Conservation (phyloP, 1,284 basidiomycete genomes). For the Rugosomyces carneus region DNA sequence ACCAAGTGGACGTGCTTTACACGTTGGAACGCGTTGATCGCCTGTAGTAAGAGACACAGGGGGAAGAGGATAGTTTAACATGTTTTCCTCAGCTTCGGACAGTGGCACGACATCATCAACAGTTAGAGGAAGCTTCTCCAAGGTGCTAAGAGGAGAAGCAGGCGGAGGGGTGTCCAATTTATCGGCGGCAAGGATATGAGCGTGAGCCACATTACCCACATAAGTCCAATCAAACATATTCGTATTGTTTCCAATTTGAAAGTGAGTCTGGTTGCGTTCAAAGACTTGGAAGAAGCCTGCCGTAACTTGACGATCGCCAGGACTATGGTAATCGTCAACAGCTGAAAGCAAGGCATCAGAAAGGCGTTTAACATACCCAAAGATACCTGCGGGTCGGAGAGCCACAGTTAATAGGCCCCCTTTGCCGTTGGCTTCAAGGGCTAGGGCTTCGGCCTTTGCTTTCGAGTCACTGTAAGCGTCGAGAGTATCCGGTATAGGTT, state of each 20-base stretch:
- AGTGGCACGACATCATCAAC: constrained; percentile 33
- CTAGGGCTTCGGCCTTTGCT: constrained; percentile 80
- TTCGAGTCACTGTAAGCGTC: constrained; percentile 98
- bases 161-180: constrained; percentile 52
- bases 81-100: constrained; percentile 35
- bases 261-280: constrained; percentile 79
- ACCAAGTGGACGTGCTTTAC: constrained; percentile 71
- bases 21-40: constrained; percentile 65
- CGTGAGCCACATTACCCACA: constrained; percentile 92
- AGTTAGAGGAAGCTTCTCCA: constrained; percentile 30
- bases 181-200: constrained; percentile 93
- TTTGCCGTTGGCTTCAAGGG: constrained; percentile 83
- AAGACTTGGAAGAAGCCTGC: constrained; percentile 79
- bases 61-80: constrained; percentile 54
- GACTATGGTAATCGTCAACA: constrained; percentile 38
- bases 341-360: background rate
- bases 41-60: constrained; percentile 62
- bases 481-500: constrained; percentile 72
- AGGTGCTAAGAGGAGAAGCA: constrained; percentile 27
- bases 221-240: constrained; percentile 99
- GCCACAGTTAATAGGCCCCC: constrained; percentile 85
- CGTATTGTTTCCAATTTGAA: constrained; percentile 91
- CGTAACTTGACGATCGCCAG: constrained; percentile 89
- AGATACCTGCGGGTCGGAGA: constrained; percentile 92
- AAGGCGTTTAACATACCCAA: constrained; percentile 57